These are phyloP conservation scores for Neurospora sp. DNA, from an alignment of 495 filamentous ascomycete species.

Conservation along the genomic window DNA sequence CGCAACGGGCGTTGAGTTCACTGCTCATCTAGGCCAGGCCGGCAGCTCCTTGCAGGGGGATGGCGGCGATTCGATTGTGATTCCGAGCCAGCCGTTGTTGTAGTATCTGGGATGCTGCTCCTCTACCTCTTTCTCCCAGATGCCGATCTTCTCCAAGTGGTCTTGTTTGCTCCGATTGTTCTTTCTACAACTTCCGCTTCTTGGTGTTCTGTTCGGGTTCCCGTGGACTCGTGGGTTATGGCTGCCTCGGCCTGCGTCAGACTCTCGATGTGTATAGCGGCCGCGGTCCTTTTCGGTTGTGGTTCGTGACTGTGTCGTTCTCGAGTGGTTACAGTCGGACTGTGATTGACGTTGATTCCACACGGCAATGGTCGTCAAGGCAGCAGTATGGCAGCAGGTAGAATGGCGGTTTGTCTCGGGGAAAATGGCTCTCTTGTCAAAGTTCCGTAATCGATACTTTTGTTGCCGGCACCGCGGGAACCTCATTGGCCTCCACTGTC, in stretches of 20 bases:
- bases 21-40: constrained; percentile 36
- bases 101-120: neutral
- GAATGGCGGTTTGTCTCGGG: neutral
- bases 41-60: constrained; percentile 38
- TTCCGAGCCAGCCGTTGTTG: constrained; percentile 15
- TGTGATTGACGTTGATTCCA: neutral
- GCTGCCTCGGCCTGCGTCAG: neutral
- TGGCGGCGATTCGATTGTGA: constrained; percentile 21
- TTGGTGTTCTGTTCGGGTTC: constrained; percentile 4
- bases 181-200: neutral
- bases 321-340: neutral
- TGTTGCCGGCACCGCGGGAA: constrained; percentile 3
- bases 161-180: neutral
- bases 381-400: neutral
- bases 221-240: neutral
- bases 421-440: neutral
- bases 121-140: neutral
- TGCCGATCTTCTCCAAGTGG: neutral
- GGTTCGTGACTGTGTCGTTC: neutral
- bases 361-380: neutral
- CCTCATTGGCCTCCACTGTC: constrained; percentile 13
- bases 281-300: neutral
- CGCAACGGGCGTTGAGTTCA: constrained; percentile 39
- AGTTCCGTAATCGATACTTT: neutral
- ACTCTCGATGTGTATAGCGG: neutral